Conservation (phyloP, 2,329 filamentous ascomycete species). For the Coccinonectria pachysandricola region DNA sequence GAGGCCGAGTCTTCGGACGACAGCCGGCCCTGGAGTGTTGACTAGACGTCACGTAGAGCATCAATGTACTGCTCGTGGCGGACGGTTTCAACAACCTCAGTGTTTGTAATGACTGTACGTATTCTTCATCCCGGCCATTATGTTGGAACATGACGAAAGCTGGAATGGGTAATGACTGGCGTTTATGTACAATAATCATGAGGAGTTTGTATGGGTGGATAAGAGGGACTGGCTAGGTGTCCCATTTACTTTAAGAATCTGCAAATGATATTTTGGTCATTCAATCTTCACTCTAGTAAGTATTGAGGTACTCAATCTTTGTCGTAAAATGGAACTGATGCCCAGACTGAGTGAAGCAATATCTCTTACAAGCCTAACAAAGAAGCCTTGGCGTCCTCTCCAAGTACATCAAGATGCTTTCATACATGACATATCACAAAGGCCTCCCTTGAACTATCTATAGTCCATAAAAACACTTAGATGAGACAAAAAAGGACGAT, state of each 20-base stretch:
- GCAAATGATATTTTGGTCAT: no score
- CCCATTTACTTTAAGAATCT: no score
- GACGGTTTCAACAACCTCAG: no score
- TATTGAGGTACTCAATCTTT: no score
- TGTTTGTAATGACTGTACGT: conserved; percentile 1
- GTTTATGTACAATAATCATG: no score
- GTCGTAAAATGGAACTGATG: no score
- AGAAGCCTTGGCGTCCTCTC: no score
- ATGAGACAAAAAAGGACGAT: no score
- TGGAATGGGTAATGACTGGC: background rate
- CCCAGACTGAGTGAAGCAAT: conserved; percentile 23
- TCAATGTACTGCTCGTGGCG: conserved; percentile 2
- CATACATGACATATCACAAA: no score
- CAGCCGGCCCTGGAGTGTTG: conserved; percentile 17
- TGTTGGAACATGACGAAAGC: conserved; percentile 2
- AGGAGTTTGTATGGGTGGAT: conserved; percentile 7
- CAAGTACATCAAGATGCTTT: conserved; percentile 24
- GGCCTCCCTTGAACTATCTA: background rate
- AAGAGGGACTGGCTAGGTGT: no score
- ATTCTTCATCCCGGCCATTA: no score
- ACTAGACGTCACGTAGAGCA: conserved; percentile 4
- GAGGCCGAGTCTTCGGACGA: conserved; percentile 13
- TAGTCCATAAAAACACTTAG: conserved; percentile 47
- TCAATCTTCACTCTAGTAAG: no score
- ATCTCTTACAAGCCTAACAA: conserved; percentile 39